Evolutionary conservation across 768 basidiomycete genomes (phyloP).

Genomic region (Mycena filopes): DNA sequence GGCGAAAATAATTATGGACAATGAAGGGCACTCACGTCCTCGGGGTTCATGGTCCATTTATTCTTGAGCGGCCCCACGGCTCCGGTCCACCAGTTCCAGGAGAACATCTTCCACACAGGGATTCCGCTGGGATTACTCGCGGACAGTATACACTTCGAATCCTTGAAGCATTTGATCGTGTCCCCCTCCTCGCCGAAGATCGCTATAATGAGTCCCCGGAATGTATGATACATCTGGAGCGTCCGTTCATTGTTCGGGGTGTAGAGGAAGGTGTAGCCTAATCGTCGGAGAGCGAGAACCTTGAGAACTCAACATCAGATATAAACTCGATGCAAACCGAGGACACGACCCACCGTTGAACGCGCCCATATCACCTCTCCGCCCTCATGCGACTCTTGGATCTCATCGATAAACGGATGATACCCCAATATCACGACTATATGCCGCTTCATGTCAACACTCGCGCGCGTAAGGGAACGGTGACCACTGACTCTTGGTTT

Average conservation of each 20-base stretch:
- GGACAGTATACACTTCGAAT: constrained; percentile 1
- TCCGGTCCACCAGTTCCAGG: constrained; percentile 41
- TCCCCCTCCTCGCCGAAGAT: constrained; percentile 9
- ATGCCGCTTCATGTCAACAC: background rate
- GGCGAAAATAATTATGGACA: background rate
- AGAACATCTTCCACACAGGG: constrained; percentile 50
- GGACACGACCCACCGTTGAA: constrained; percentile 38
- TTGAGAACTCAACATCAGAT: constrained; percentile 3
- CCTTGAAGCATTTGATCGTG: constrained; percentile 9
- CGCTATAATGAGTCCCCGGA: constrained; percentile 47
- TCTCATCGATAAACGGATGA: constrained; percentile 37
- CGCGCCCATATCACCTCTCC: constrained; percentile 46
- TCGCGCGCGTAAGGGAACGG: too few species aligned
- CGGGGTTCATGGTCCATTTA: constrained; percentile 48
- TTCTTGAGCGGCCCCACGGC: constrained; percentile 34
- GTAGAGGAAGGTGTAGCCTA: constrained; percentile 30
- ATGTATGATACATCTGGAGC: constrained; percentile 43
- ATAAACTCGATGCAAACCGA: background rate
- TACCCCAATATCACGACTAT: constrained; percentile 9
- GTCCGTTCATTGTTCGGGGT: constrained; percentile 37
- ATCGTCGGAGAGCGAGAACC: constrained; percentile 37
- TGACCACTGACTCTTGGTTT: constrained; percentile 36
- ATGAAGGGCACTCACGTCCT: constrained; percentile 24
- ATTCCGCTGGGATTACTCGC: constrained; percentile 44
- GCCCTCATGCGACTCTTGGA: constrained; percentile 37